A percentile compares a stretch with the other conserved stretches of the same genome.
Conservation (phyloP, 257 asterid genomes). For the Fraxinus pennsylvanica region DNA sequence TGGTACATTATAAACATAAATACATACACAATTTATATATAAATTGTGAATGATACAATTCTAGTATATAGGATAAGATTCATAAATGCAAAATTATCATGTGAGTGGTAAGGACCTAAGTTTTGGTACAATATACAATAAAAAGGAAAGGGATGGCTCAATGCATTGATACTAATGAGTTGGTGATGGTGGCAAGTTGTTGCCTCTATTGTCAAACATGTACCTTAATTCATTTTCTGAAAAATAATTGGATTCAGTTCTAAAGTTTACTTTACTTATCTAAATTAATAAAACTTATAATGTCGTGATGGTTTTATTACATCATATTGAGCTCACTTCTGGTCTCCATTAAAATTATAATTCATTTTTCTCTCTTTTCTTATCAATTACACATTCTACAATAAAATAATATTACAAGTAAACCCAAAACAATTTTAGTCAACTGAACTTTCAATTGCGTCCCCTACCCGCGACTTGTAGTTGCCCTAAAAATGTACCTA, state of each 20-base stretch:
- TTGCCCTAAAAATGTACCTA: no score
- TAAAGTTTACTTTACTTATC: no score
- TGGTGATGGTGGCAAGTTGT: neutral
- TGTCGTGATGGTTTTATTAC: no score
- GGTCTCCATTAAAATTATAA: no score
- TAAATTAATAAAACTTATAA: no score
- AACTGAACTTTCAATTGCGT: no score
- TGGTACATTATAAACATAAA: constrained; percentile 14
- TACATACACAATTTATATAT: no score
- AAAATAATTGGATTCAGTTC: constrained; percentile 23
- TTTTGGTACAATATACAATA: constrained; percentile 20
- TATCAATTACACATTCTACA: no score
- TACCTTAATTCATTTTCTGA: neutral
- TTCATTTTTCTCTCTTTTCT: no score
- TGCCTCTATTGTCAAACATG: constrained; percentile 1
- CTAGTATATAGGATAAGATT: constrained; percentile 13
- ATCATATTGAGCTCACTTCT: neutral
- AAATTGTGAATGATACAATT: neutral
- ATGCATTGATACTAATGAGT: constrained; percentile 14
- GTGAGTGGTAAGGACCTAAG: constrained; percentile 28
- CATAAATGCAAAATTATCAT: constrained; percentile 27
- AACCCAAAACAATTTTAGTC: no score
- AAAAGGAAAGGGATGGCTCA: constrained; percentile 31
- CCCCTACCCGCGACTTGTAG: no score
- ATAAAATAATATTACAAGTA: no score